Base-by-base conservation (phyloP, 306 rosid genomes). In the Vigna unguiculata region DNA sequence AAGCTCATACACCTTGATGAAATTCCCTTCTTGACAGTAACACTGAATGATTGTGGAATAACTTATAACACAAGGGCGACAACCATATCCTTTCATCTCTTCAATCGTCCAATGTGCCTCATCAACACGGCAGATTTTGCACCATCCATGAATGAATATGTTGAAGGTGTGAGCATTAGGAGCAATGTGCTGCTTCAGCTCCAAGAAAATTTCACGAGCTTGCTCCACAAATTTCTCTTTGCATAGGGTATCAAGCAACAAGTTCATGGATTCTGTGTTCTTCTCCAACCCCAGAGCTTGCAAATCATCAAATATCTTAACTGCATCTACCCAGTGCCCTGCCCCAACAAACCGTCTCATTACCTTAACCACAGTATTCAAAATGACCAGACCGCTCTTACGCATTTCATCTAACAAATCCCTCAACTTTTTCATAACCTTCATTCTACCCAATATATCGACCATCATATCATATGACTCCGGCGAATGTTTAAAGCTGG, bases 51-150 rank as follows among this genome's bases (percentile, higher is more conserved):
- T 89, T 60, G 85, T 90, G 2, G 98, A 87, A 75, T 89, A 94
- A 80, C 97, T 91, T 54, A 91, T 86, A 41, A 86, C 95, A 67
- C 93, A 90, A 54, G 97, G 98, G 64, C 47, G 72, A 81, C 17
- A 84, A 21, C 95, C 95, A 6, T 90, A 82, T 11, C 97, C 97
- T 81, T 86, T 94, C 98, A 94, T 94, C 86, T 94, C 98, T 70
- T 89, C 86, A 21, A 92, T 84, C 0, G 96, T 94, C 97, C 98
- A 94, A 71, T 86, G 88, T 0, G 97, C 97, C 86, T 94, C 97
- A 1, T 94, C 97, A 14, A 90, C 90, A 16, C 91, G 87, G 16
- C 81, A 71, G 36, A 84, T 55, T 73, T 94, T 91, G 91, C 95
- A 92, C 97, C 97, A 94, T 32, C 98, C 98, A 24, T 91, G 96